Evolutionary conservation across 257 asterid genomes (phyloP).

Genomic region (Forsythia suspensa): DNA sequence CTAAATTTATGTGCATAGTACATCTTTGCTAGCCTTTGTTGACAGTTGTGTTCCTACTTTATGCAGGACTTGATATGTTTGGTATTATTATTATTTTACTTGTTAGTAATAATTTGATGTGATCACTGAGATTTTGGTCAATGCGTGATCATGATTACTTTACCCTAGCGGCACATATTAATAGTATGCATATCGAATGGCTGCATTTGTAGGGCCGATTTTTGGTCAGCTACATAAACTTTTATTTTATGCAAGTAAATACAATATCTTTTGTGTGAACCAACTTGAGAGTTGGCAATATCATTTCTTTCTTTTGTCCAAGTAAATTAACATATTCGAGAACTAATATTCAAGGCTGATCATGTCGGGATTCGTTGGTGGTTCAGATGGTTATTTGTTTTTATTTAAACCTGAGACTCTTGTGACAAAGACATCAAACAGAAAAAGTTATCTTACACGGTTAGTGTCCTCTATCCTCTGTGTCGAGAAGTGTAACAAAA

Average conservation of each 20-base stretch:
- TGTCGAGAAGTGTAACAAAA: background rate
- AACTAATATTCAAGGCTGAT: background rate
- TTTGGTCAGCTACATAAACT: background rate
- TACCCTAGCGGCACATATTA: background rate
- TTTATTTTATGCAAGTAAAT: background rate
- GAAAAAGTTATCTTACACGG: too few relatives aligned
- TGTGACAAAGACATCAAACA: too few relatives aligned
- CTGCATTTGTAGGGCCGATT: background rate
- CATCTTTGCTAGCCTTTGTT: background rate
- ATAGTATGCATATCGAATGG: background rate
- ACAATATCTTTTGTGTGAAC: background rate
- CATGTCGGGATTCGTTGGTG: background rate
- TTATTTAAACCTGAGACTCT: too few relatives aligned
- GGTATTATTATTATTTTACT: background rate
- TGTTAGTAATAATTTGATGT: background rate
- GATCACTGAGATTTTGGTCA: background rate
- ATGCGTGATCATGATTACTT: background rate
- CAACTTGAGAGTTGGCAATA: background rate
- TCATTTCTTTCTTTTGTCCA: background rate
- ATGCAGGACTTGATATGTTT: background rate
- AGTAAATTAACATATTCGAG: background rate
- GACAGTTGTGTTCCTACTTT: background rate
- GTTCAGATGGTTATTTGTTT: background rate
- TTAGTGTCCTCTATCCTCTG: background rate
- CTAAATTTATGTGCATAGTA: background rate